Evolutionary conservation across 768 basidiomycete genomes (phyloP).

Genomic region (Leccinum disarticulatum): DNA sequence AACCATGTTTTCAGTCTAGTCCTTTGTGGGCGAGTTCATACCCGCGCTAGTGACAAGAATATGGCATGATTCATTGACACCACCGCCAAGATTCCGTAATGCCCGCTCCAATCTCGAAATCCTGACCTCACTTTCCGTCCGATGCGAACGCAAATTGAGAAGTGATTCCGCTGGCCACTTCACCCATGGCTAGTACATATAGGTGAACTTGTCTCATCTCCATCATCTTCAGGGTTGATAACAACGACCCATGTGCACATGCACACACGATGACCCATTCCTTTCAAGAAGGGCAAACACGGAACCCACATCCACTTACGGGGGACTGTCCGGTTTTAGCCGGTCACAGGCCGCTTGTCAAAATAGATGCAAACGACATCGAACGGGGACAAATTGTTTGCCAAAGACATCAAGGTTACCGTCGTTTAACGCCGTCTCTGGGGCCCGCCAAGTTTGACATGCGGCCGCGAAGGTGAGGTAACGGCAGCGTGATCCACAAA

Average conservation of each 20-base stretch:
- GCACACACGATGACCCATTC: neutral
- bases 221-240: conserved; percentile 9
- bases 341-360: neutral
- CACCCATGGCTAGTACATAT: neutral
- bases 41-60: neutral
- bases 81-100: conserved; percentile 18
- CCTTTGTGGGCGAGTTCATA: conserved; percentile 11
- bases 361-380: neutral
- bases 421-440: neutral
- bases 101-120: neutral
- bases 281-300: neutral
- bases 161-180: neutral
- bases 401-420: neutral
- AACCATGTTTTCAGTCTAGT: conserved; percentile 9
- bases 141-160: conserved; percentile 3
- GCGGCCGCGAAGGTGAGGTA: neutral
- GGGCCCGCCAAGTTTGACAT: neutral
- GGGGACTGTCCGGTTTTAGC: neutral
- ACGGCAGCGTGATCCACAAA: neutral
- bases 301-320: neutral
- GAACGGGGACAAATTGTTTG: neutral
- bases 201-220: conserved; percentile 4
- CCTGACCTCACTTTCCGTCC: neutral
- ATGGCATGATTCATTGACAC: conserved; percentile 3
- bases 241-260: neutral